Evolutionary conservation across 371 early-diverging fungal genomes (phyloP).

Genomic region (Blakeslea trispora): DNA sequence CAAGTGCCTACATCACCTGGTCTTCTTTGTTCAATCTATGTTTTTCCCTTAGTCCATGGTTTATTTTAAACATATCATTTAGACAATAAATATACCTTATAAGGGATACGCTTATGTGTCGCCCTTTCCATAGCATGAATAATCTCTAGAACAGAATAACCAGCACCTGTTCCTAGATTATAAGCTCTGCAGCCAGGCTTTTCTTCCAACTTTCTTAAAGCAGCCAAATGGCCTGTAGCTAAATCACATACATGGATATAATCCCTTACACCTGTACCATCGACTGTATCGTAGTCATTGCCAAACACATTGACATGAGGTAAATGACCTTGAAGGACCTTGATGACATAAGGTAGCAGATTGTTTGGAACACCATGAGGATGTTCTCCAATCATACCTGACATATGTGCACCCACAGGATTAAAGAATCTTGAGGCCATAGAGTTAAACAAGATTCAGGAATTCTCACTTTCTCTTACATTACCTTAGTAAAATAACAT

Average conservation of each 20-base stretch:
- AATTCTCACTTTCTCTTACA: neutral
- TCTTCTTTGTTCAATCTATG: slow-evolving; percentile 61
- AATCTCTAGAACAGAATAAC: slow-evolving; percentile 87
- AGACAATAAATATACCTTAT: too few species aligned
- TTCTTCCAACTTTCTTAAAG: slow-evolving; percentile 65
- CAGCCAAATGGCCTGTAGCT: slow-evolving; percentile 83
- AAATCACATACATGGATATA: slow-evolving; percentile 90
- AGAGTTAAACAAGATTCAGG: slow-evolving; percentile 1
- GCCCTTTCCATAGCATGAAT: slow-evolving; percentile 76
- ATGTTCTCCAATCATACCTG: slow-evolving; percentile 88
- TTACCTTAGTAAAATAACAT: slow-evolving; percentile 68
- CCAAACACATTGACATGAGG: slow-evolving; percentile 81
- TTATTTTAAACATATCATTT: too few species aligned
- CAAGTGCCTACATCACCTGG: slow-evolving; percentile 84
- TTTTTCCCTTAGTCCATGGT: too few species aligned
- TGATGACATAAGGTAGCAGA: slow-evolving; percentile 85
- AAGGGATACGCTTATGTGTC: too few species aligned
- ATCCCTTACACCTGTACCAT: slow-evolving; percentile 93
- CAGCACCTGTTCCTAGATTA: slow-evolving; percentile 86
- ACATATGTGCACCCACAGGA: slow-evolving; percentile 87
- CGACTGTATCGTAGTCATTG: slow-evolving; percentile 80
- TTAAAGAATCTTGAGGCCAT: slow-evolving; percentile 96
- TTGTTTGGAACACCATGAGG: slow-evolving; percentile 86
- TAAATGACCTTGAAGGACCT: slow-evolving; percentile 77
- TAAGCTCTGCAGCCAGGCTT: slow-evolving; percentile 67